Conservation (phyloP, 345 rosid genomes). For the Eucalyptus sp. region DNA sequence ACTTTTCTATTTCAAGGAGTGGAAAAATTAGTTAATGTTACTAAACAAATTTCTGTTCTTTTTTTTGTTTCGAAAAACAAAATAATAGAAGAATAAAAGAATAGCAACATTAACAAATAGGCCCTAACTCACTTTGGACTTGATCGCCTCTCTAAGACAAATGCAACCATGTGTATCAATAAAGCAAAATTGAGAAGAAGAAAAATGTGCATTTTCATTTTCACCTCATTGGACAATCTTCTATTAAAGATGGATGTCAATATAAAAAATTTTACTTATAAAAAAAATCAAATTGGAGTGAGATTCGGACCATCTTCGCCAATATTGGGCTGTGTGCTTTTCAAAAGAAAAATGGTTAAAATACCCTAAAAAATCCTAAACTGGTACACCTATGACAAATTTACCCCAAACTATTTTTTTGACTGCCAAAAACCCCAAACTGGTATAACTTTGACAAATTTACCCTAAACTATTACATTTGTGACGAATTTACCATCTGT, state of each 20-base stretch:
- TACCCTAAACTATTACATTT: no score
- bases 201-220: neutral
- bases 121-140: accelerated
- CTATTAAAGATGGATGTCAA: neutral
- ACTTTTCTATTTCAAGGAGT: accelerated
- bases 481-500: no score
- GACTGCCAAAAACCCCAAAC: no score
- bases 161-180: neutral
- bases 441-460: no score
- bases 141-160: neutral
- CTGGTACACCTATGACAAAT: no score
- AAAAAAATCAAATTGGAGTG: neutral
- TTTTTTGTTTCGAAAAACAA: accelerated
- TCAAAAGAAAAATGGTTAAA: no score
- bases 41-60: accelerated
- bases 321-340: neutral
- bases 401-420: no score
- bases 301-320: neutral
- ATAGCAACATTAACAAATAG: accelerated
- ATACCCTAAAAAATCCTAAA: no score
- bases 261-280: neutral
- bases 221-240: neutral
- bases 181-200: neutral
- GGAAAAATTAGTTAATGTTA: no score
- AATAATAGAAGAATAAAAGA: no score